A percentile compares a stretch with the other conserved stretches of the same genome.
These are phyloP conservation scores for Podaxis sp. DNA, from an alignment of 768 basidiomycete species.

Conservation along the genomic window DNA sequence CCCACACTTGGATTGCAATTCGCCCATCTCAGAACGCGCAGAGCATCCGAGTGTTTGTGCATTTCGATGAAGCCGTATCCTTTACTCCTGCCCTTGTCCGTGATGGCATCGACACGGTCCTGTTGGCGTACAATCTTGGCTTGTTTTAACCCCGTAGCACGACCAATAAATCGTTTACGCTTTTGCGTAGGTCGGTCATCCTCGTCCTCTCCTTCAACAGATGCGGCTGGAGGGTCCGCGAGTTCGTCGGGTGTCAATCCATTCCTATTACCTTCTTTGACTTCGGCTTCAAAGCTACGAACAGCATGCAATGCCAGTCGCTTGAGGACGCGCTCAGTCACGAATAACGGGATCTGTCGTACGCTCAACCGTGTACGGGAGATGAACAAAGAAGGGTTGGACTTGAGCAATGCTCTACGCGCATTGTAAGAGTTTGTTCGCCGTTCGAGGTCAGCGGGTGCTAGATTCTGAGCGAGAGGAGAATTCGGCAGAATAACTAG, in stretches of 20 bases:
- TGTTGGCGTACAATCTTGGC: constrained; percentile 88
- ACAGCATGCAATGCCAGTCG: constrained; percentile 82
- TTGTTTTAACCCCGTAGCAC: constrained; percentile 65
- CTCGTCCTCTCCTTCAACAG: constrained; percentile 23
- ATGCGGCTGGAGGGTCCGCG: constrained; percentile 33
- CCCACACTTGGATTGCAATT: constrained; percentile 82
- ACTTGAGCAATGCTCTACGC: constrained; percentile 77
- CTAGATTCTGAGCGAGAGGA: constrained; percentile 70
- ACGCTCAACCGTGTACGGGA: constrained; percentile 93
- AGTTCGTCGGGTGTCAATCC: constrained; percentile 74
- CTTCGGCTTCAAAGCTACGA: constrained; percentile 78
- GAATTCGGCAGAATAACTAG: constrained; percentile 89
- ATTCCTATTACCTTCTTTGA: constrained; percentile 58
- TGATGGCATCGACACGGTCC: constrained; percentile 87
- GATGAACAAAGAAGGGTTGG: constrained; percentile 92
- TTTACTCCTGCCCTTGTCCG: constrained; percentile 84
- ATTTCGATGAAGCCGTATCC: constrained; percentile 97
- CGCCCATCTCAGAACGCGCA: constrained; percentile 90
- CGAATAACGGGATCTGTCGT: constrained; percentile 89
- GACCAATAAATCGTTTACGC: constrained; percentile 25
- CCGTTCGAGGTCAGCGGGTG: constrained; percentile 78
- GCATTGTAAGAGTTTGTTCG: constrained; percentile 85
- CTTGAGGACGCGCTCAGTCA: constrained; percentile 86
- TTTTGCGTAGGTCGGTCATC: constrained; percentile 15
- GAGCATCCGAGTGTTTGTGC: constrained; percentile 82